Percentiles rank a stretch among this genome's conserved stretches.
Conservation (phyloP, 2,329 filamentous ascomycete genomes). For the Aspergillus niger region DNA sequence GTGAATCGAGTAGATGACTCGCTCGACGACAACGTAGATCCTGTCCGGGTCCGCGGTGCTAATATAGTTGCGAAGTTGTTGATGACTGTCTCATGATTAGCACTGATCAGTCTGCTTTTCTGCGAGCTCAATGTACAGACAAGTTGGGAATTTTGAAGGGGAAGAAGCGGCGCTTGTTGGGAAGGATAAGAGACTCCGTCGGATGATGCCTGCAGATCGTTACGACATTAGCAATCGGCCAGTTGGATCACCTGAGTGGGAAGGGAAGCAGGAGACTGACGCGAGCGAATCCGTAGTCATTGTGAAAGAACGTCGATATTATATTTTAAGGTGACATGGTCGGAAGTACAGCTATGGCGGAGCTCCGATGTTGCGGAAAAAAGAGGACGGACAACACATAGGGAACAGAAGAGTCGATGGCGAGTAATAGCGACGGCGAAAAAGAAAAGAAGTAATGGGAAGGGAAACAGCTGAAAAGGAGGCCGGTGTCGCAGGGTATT, state of each 20-base stretch:
- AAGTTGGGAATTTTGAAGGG: conserved; percentile 66
- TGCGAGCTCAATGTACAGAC: conserved; percentile 49
- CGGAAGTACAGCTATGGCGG: conserved; percentile 16
- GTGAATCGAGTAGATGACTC: conserved; percentile 72
- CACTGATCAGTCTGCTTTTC: conserved; percentile 5
- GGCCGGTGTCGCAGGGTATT: conserved; percentile 10
- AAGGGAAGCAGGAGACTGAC: conserved; percentile 29
- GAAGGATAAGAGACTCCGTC: conserved; percentile 66
- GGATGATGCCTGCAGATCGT: conserved; percentile 58
- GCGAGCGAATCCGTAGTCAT: conserved; percentile 47
- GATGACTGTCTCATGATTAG: conserved; percentile 38
- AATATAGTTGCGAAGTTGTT: conserved; percentile 77
- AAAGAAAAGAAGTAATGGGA: conserved; percentile 9
- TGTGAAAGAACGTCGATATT: conserved; percentile 32
- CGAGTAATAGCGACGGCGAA: conserved; percentile 12
- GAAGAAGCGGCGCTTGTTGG: conserved; percentile 66
- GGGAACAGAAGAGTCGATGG: conserved; percentile 3
- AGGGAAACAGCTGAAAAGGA: conserved; percentile 8
- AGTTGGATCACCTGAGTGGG: neutral
- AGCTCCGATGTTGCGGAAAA: conserved; percentile 14
- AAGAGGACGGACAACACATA: conserved; percentile 13
- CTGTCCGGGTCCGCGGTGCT: conserved; percentile 74
- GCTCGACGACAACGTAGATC: conserved; percentile 81
- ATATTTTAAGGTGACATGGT: conserved; percentile 34
- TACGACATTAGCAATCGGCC: conserved; percentile 19